A percentile compares a stretch with the other conserved stretches of the same genome.
Evolutionary conservation across 1,139 yeast species (phyloP).

Genomic region (Blastobotrys arbuscula): DNA sequence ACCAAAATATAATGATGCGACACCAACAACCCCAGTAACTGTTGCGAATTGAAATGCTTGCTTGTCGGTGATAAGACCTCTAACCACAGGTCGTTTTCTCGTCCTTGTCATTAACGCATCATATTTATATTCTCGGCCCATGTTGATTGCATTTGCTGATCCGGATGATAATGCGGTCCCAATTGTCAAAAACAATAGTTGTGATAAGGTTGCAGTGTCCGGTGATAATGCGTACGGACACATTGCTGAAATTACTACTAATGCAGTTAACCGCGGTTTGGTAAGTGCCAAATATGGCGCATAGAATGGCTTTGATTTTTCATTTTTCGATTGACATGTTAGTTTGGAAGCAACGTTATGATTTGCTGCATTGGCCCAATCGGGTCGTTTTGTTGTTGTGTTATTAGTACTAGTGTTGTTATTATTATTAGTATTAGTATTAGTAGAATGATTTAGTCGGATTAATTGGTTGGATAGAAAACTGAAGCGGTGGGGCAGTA

Average conservation of each 20-base stretch:
- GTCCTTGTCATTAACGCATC: slow-evolving; percentile 90
- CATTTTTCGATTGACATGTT: slow-evolving; percentile 25
- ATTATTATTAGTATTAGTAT: background rate
- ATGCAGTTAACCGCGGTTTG: slow-evolving; percentile 80
- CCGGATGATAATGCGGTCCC: slow-evolving; percentile 91
- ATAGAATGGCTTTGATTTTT: slow-evolving; percentile 13
- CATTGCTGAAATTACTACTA: slow-evolving; percentile 86
- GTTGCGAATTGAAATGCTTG: slow-evolving; percentile 83
- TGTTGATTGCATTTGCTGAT: slow-evolving; percentile 93
- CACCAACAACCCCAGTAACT: slow-evolving; percentile 64
- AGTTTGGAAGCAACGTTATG: slow-evolving; percentile 14
- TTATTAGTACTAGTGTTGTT: background rate
- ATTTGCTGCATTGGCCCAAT: slow-evolving; percentile 7
- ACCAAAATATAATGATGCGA: slow-evolving; percentile 62
- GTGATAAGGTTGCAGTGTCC: slow-evolving; percentile 60
- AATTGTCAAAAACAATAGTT: slow-evolving; percentile 62
- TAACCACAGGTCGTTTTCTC: slow-evolving; percentile 81
- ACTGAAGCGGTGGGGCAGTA: background rate
- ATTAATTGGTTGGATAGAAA: slow-evolving; percentile 1
- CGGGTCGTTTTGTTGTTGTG: slow-evolving; percentile 4
- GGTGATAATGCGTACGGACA: slow-evolving; percentile 95
- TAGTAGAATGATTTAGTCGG: background rate
- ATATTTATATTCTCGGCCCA: slow-evolving; percentile 92
- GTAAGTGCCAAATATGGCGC: slow-evolving; percentile 62
- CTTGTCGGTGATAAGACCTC: slow-evolving; percentile 66